Percentiles rank a stretch among this genome's conserved stretches.
Evolutionary conservation across 2,329 filamentous ascomycete species (phyloP).

Genomic region (Aspergillus pseudoviridinutans): DNA sequence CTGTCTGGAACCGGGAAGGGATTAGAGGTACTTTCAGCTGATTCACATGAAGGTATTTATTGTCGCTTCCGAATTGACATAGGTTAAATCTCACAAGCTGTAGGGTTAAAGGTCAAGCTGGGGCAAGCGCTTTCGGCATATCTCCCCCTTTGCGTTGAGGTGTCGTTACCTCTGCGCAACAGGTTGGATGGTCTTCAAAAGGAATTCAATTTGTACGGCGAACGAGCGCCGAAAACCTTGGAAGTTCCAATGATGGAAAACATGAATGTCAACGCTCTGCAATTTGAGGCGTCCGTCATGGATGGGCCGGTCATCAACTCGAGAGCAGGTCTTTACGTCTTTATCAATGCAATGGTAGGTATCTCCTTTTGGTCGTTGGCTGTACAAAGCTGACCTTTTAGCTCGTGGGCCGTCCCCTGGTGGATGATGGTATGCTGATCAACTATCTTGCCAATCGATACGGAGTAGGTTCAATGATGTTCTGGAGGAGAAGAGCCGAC

Average conservation of each 20-base stretch:
- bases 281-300: conserved; percentile 51
- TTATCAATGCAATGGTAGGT: conserved; percentile 71
- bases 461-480: conserved; percentile 51
- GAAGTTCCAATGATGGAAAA: conserved; percentile 41
- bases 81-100: not conserved
- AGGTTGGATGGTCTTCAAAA: conserved; percentile 40
- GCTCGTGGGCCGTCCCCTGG: conserved; percentile 75
- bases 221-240: conserved; percentile 40
- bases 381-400: conserved; percentile 41
- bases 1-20: conserved; percentile 35
- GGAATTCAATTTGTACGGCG: conserved; percentile 38
- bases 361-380: not conserved
- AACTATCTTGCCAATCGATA: conserved; percentile 82
- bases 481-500: not conserved
- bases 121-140: conserved; percentile 38
- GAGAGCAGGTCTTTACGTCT: conserved; percentile 78
- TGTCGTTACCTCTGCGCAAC: conserved; percentile 37
- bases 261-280: conserved; percentile 45
- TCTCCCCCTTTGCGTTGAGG: conserved; percentile 37
- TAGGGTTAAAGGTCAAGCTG: conserved; percentile 34
- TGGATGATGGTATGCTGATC: conserved; percentile 76
- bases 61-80: not conserved
- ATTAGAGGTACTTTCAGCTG: conserved; percentile 32
- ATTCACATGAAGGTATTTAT: conserved; percentile 30
- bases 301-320: conserved; percentile 72